Evolutionary conservation across 768 basidiomycete genomes (phyloP), one percentile per base, ranked within the genome.

Genomic region (Termitomyces sp.): DNA sequence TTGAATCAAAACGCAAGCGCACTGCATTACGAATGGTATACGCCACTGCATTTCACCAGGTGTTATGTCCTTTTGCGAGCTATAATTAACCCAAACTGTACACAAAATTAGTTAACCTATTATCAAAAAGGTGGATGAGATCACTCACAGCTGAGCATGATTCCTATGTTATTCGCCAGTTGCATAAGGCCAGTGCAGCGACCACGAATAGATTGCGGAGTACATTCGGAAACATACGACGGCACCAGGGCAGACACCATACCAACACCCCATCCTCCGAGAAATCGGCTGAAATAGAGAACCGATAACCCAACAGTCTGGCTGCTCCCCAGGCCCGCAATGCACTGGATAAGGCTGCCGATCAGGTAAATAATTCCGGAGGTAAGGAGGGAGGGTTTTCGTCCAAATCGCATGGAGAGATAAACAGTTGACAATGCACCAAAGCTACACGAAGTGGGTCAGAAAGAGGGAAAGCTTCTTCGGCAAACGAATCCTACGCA

Each of bases 191-290:
- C 78, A 4, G 82, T 81, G 53, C 80, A 80, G 7, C 81, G 73
- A 2, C 82, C 82, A 36, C 82, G 74, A 44, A 83, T 80, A 14
- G 68, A 65, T 53, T 68, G 75, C 2, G 81, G 81, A 3, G 76
- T 73, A 48, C 74, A 81, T 65, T 83, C 82, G 1, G 80, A 81
- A 10, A 82, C 73, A 47, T 83, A 84, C 0, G 79, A 72, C 13
- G 82, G 81, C 5, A 80, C 75, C 1, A 83, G 66, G 4, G 80
- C 79, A 1, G 77, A 75, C 7, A 78, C 73, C 75, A 81, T 79
- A 14, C 85, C 84, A 30, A 86, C 76, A 7, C 87, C 85, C 51
- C 86, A 72, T 20, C 88, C 87, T 6, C 81, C 77, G 0, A 88
- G 55, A 68, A 87, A 87, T 4, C 84, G 76, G 53, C 79, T 72